Percentiles rank a stretch among this genome's conserved stretches.
Conservation (phyloP, 345 rosid genomes). For the Lepidium africanum region DNA sequence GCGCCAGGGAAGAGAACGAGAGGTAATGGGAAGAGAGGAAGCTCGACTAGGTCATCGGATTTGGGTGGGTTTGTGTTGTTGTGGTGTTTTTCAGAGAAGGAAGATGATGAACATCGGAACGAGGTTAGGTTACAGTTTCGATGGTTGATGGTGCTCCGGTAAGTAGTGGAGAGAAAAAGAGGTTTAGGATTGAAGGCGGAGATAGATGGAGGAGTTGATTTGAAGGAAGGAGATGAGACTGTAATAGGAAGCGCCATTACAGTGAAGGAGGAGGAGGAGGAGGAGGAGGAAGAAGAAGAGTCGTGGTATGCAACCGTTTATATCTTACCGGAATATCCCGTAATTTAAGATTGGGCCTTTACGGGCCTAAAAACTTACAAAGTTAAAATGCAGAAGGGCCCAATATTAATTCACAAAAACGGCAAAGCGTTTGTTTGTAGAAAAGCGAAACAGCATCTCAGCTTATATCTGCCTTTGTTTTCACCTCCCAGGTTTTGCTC, state of each 20-base stretch:
- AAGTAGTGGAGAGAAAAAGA: neutral
- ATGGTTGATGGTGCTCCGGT: neutral
- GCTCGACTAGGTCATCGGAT: slow-evolving; percentile 62
- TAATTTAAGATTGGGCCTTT: neutral
- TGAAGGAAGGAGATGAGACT: slow-evolving; percentile 31
- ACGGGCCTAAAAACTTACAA: neutral
- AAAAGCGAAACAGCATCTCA: neutral
- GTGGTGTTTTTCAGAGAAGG: slow-evolving; percentile 26
- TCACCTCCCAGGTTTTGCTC: neutral
- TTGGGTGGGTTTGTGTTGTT: slow-evolving; percentile 36
- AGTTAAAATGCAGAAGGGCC: neutral
- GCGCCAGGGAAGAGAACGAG: slow-evolving; percentile 96
- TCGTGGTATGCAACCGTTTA: too few species aligned
- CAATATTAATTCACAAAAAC: neutral
- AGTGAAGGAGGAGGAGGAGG: neutral
- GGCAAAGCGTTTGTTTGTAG: neutral
- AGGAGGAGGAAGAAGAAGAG: too few species aligned
- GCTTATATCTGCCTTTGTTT: neutral
- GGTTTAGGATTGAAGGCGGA: slow-evolving; percentile 19
- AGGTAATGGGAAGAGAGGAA: slow-evolving; percentile 89
- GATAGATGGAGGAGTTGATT: slow-evolving; percentile 12
- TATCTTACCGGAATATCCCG: too few species aligned
- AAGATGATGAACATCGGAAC: slow-evolving; percentile 24
- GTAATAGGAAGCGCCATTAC: slow-evolving; percentile 68
- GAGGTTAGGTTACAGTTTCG: slow-evolving; percentile 20